phyloP scores from a whole-genome alignment of 305 asterid genomes.

The Caryopteris hybrid region DNA sequence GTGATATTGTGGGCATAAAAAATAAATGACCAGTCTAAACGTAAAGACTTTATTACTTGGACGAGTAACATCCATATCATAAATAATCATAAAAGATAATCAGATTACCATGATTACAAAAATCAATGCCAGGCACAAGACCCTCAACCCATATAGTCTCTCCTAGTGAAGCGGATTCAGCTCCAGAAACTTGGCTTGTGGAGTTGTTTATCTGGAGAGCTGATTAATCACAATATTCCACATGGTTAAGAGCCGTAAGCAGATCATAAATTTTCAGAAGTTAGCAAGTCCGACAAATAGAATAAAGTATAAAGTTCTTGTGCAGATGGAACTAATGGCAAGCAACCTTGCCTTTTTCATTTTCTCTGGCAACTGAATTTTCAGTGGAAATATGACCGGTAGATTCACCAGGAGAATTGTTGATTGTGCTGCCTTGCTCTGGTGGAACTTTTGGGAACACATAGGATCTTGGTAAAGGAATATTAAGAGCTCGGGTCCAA shows the following conservation, averaged over 20 bases:
- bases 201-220: slow-evolving; percentile 26
- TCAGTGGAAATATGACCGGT: slow-evolving; percentile 29
- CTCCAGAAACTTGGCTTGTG: slow-evolving; percentile 42
- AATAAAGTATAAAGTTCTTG: neutral
- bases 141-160: slow-evolving; percentile 84
- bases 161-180: slow-evolving; percentile 37
- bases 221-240: slow-evolving; percentile 23
- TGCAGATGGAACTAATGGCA: slow-evolving; percentile 10
- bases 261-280: neutral
- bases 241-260: slow-evolving; percentile 4
- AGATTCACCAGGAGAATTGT: slow-evolving; percentile 21
- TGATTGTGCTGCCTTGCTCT: slow-evolving; percentile 30
- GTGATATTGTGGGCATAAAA: too few relatives aligned
- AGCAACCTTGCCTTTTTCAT: slow-evolving; percentile 38
- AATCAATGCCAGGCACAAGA: slow-evolving; percentile 95
- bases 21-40: too few relatives aligned
- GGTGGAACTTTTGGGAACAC: slow-evolving; percentile 38
- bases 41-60: too few relatives aligned
- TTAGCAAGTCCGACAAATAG: slow-evolving; percentile 11
- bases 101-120: slow-evolving; percentile 91
- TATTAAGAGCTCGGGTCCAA: slow-evolving; percentile 93
- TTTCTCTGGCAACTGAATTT: slow-evolving; percentile 33
- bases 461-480: slow-evolving; percentile 67
- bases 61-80: too few relatives aligned
- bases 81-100: neutral